A percentile compares a stretch with the other conserved stretches of the same genome.
Evolutionary conservation across 306 rosid species (phyloP).

Genomic region (Prinsepia uniflora): DNA sequence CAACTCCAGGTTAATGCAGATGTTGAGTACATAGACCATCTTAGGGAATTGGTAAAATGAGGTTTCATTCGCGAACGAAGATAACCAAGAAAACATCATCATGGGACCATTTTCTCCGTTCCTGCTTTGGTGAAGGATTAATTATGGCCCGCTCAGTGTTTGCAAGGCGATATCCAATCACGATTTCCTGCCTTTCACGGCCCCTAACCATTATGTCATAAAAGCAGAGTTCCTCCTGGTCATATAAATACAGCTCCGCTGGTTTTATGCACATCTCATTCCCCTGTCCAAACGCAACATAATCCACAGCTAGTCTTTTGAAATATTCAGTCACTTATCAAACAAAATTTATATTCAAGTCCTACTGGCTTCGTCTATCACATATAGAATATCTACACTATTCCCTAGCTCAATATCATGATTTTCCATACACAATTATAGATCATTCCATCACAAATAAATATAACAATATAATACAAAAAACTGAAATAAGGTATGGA

Average conservation of each 20-base stretch:
- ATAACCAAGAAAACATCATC: slow-evolving; percentile 85
- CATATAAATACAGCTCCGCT: slow-evolving; percentile 85
- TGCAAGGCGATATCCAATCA: slow-evolving; percentile 74
- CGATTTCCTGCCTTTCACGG: slow-evolving; percentile 73
- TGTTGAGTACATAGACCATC: neutral
- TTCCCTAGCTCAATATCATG: neutral
- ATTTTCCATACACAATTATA: neutral
- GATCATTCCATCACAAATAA: slow-evolving; percentile 1
- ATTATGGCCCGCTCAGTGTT: slow-evolving; percentile 69
- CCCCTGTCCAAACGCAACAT: slow-evolving; percentile 49
- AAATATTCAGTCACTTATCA: neutral
- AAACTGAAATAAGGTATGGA: neutral
- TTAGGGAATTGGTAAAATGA: neutral
- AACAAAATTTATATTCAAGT: neutral
- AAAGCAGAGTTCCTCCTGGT: slow-evolving; percentile 84
- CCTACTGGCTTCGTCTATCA: no score
- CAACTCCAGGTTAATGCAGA: neutral
- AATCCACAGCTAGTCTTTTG: neutral
- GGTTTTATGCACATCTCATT: slow-evolving; percentile 89
- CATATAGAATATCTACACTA: neutral
- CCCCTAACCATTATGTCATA: slow-evolving; percentile 86
- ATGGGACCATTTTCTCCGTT: slow-evolving; percentile 72
- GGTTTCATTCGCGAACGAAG: slow-evolving; percentile 49
- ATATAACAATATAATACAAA: slow-evolving; percentile 1
- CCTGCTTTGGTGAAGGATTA: slow-evolving; percentile 66